Evolutionary conservation across 257 asterid genomes (phyloP).

Genomic region (Anisodus acutangulus): DNA sequence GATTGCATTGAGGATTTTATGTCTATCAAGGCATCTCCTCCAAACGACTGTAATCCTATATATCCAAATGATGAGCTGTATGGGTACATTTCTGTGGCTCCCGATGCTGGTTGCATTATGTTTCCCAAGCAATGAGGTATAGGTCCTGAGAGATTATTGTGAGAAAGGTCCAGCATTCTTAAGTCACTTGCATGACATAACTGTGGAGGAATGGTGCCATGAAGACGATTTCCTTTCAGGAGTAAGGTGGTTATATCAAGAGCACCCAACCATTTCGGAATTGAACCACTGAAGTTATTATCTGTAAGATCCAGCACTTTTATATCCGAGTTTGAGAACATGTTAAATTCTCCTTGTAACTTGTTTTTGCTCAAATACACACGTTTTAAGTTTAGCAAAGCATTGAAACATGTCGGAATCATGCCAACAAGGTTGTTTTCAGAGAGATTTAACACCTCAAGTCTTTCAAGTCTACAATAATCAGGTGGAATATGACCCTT

Average conservation of each 20-base stretch:
- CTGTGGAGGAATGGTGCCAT: conserved; percentile 7
- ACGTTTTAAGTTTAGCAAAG: no score
- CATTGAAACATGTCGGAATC: conserved; percentile 19
- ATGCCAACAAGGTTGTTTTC: background rate
- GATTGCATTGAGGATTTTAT: no score
- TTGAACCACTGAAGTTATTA: conserved; percentile 8
- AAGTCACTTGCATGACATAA: background rate
- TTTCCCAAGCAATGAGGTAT: conserved; percentile 21
- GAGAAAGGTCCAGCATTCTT: background rate
- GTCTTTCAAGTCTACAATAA: background rate
- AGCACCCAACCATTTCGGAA: conserved; percentile 13
- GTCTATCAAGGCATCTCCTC: background rate
- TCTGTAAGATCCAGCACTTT: background rate
- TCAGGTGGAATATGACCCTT: conserved; percentile 2
- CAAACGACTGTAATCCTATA: background rate
- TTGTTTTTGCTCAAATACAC: background rate
- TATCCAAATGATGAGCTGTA: background rate
- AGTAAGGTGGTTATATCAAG: background rate
- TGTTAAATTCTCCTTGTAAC: background rate
- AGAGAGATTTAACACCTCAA: conserved; percentile 6
- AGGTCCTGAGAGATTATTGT: background rate
- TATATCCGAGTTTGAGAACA: background rate
- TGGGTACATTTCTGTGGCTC: background rate
- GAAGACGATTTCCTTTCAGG: background rate
- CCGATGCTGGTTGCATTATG: background rate